These are phyloP conservation scores for Talaromyces amestolkiae DNA, from an alignment of 2,329 filamentous ascomycete species.

Conservation along the genomic window DNA sequence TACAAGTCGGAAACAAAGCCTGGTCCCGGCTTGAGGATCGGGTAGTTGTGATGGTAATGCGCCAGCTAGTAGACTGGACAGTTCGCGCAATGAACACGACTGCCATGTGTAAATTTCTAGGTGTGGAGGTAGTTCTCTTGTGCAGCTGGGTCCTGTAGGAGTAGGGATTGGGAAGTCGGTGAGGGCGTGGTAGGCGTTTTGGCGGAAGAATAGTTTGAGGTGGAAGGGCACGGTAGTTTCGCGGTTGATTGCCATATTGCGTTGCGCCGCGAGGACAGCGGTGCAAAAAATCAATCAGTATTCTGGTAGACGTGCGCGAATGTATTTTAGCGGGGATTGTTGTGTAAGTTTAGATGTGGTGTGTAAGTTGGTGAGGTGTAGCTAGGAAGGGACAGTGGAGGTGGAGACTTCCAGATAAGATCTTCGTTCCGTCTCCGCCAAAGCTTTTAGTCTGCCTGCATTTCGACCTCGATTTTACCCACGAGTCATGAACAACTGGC, in stretches of 20 bases:
- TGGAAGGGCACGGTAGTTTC: conserved; percentile 76
- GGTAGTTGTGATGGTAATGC: conserved; percentile 69
- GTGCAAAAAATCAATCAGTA: not conserved
- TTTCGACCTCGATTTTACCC: not conserved
- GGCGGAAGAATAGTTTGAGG: conserved; percentile 79
- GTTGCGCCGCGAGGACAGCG: not conserved
- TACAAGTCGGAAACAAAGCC: conserved; percentile 82
- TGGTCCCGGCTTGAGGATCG: conserved; percentile 71
- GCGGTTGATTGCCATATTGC: conserved; percentile 42
- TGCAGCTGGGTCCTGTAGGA: conserved; percentile 53
- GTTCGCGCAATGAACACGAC: conserved; percentile 74
- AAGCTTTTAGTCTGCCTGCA: not conserved
- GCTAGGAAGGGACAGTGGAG: not conserved
- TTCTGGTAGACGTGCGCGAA: not conserved
- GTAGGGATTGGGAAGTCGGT: conserved; percentile 40
- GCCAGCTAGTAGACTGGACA: conserved; percentile 71
- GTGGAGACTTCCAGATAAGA: conserved; percentile 7
- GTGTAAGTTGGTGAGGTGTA: not conserved
- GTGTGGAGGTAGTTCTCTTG: conserved; percentile 60
- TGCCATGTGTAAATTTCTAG: conserved; percentile 85
- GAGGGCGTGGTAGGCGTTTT: conserved; percentile 64
- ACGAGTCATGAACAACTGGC: not conserved
- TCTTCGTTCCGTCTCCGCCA: conserved; percentile 2
- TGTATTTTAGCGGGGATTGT: not conserved
- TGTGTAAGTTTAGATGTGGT: not conserved